Evolutionary conservation across 257 asterid species (phyloP).

Genomic region (Orobanche coerulescens): DNA sequence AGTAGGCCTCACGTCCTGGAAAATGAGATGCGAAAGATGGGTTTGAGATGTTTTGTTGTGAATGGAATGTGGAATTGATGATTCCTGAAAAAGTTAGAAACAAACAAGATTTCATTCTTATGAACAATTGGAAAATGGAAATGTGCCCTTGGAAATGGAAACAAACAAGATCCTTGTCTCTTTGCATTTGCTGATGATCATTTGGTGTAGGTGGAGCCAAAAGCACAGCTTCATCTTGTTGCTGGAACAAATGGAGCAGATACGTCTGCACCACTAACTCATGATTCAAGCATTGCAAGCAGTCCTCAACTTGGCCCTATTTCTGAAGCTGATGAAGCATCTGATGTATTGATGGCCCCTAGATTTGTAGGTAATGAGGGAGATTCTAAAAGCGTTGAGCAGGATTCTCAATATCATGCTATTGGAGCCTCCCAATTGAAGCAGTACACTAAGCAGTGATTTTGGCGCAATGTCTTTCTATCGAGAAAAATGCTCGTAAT

Average conservation of each 20-base stretch:
- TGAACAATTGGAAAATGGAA: too few species aligned
- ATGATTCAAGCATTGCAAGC: slow-evolving; percentile 28
- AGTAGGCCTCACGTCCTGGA: too few species aligned
- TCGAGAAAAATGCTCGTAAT: slow-evolving; percentile 60
- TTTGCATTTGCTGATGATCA: slow-evolving; percentile 18
- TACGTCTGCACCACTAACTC: slow-evolving; percentile 19
- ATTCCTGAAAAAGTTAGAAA: too few species aligned
- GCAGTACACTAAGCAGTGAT: slow-evolving; percentile 72
- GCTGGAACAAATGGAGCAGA: slow-evolving; percentile 32
- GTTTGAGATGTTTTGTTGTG: too few species aligned
- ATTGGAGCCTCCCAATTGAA: slow-evolving; percentile 39
- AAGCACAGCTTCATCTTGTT: slow-evolving; percentile 67
- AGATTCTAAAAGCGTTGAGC: slow-evolving; percentile 29
- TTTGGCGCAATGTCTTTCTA: slow-evolving; percentile 62
- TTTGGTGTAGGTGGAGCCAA: slow-evolving; percentile 67
- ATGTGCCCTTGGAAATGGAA: too few species aligned
- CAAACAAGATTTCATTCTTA: too few species aligned
- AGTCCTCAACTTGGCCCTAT: slow-evolving; percentile 31
- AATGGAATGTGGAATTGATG: too few species aligned
- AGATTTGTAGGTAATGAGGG: slow-evolving; percentile 43
- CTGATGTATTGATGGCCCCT: slow-evolving; percentile 80
- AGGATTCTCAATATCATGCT: slow-evolving; percentile 29
- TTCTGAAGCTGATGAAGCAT: slow-evolving; percentile 55
- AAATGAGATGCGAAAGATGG: too few species aligned
- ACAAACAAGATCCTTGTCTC: slow-evolving; percentile 18